Evolutionary conservation across 129 eudicot genomes (phyloP), one percentile per base, ranked within the genome.

Genomic region (Tagetes patula): DNA sequence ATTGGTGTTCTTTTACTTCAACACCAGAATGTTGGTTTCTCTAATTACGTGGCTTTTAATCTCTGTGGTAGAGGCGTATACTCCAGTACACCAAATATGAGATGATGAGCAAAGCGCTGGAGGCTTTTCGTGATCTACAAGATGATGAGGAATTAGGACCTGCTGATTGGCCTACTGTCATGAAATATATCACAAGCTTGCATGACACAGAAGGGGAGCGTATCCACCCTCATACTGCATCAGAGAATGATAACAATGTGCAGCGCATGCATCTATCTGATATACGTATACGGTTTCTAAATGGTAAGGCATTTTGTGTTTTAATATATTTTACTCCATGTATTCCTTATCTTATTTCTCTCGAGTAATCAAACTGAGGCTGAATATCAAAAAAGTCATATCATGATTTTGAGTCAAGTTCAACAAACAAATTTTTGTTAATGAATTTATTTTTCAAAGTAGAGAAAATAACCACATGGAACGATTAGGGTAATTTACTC

Each of bases 121-220:
- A 83, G 80, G 90, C 96, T 55, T 93, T 87, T 84, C 85, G 92
- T 84, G 88, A 87, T 77, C 95, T 93, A 81, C 96, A 85, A 53
- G 96, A 93, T 32, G 98, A 93, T 54, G 96, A 93, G 65, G 98
- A 93, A 75, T 78, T 93, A 66, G 98, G 98, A 34, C 98, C 98
- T 74, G 89, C 88, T 52, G 98, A 93, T 72, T 93, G 98, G 98
- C 80, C 88, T 45, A 87, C 96, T 37, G 96, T 93, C 55, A 89
- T 85, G 75, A 77, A 80, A 70, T 84, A 89, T 70, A 89, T 93
- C 71, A 63, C 86, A 52, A 67, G 90, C 74, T 77, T 93, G 76
- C 80, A 77, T 50, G 96, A 81, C 49, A 58, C 85, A 38, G 95
- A 87, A 56, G 95, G 91, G 74, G 98, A 87, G 68, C 84, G 61